Evolutionary conservation across 2,329 filamentous ascomycete genomes (phyloP), one percentile per base, ranked within the genome.

Genomic region (Pseudocercospora musae): DNA sequence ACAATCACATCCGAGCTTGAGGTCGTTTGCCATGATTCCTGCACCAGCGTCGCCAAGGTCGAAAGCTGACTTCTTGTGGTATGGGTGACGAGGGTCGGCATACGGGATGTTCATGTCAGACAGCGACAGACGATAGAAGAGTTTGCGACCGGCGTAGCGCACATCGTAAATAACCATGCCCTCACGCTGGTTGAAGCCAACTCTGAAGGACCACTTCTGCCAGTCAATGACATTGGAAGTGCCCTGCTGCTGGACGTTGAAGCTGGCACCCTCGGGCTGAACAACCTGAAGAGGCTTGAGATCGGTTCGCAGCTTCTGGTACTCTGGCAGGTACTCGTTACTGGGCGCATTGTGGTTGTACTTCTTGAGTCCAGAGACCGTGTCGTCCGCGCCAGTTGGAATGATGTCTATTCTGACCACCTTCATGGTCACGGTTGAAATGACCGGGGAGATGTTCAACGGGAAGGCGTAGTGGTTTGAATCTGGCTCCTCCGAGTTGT

Each of bases 91-190:
- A 0, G 85, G 85, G 68, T 90, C 88, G 2, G 80, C 87, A 66
- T 90, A 91, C 18, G 69, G 68, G 3, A 71, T 69, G 7, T 67
- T 66, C 84, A 91, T 89, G 73, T 92, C 89, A 65, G 84, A 85
- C 62, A 89, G 81, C 64, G 84, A 85, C 29, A 91, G 74, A 1
- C 89, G 82, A 75, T 90, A 88, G 70, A 91, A 81, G 27, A 91
- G 78, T 46, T 83, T 86, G 18, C 87, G 81, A 37, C 82, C 82
- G 67, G 89, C 86, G 70, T 89, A 92, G 70, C 82, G 81, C 15
- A 92, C 77, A 67, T 91, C 87, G 70, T 91, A 87, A 2, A 92
- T 79, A 2, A 89, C 87, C 8, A 86, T 84, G 7, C 89, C 89
- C 73, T 92, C 89, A 1, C 89, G 81, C 52, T 85, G 82, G 73